phyloP scores from a whole-genome alignment of 169 alveolate species.

The Plasmodium coatneyi region DNA sequence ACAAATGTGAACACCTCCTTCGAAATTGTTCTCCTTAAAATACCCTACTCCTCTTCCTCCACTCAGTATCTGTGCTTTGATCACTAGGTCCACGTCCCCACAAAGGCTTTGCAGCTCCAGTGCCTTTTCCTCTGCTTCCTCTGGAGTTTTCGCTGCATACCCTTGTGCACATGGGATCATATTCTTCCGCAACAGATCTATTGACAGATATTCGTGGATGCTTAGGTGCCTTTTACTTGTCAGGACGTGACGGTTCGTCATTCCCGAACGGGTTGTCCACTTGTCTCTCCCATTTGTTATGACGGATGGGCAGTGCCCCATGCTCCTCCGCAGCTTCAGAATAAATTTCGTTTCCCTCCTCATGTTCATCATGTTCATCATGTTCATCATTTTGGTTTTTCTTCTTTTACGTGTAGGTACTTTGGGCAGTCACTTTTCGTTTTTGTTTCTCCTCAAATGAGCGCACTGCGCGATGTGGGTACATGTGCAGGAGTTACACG shows the following conservation, averaged over 20 bases:
- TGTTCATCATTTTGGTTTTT: constrained; percentile 10
- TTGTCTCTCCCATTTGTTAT: not conserved
- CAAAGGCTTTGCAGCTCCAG: constrained; percentile 75
- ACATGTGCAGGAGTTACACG: not conserved
- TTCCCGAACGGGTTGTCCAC: not conserved
- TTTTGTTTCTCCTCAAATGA: not conserved
- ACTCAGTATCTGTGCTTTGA: constrained; percentile 91
- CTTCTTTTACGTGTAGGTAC: not conserved
- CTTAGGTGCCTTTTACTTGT: constrained; percentile 76
- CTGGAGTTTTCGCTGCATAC: constrained; percentile 81
- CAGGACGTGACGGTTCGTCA: not conserved
- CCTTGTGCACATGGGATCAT: constrained; percentile 83
- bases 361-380: constrained; percentile 12
- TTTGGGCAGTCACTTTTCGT: not conserved
- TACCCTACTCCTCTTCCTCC: constrained; percentile 95
- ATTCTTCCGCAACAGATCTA: constrained; percentile 79
- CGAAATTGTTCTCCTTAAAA: constrained; percentile 86
- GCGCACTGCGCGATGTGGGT: not conserved
- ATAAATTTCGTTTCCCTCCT: constrained; percentile 23
- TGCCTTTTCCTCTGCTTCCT: constrained; percentile 85
- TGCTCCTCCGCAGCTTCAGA: constrained; percentile 1
- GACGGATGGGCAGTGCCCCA: not conserved
- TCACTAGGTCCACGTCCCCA: constrained; percentile 77
- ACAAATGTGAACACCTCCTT: constrained; percentile 92
- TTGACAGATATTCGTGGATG: constrained; percentile 84